These are phyloP conservation scores for Colletotrichum abscissum DNA, from an alignment of 2,329 filamentous ascomycete species.

Conservation along the genomic window DNA sequence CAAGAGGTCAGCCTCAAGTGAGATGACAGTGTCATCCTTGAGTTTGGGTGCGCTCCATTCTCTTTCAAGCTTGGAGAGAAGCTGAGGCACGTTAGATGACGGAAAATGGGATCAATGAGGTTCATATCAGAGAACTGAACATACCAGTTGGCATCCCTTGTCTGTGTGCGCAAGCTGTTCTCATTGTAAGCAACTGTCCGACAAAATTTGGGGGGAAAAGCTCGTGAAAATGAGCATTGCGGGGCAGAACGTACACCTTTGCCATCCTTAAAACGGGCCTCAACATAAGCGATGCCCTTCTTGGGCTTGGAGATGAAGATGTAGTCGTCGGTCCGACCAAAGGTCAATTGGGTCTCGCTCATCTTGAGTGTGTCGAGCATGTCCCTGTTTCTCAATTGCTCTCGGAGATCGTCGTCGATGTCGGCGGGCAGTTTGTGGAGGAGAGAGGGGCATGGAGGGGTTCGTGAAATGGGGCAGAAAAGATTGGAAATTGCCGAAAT, in stretches of 20 bases:
- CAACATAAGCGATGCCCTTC: conserved; percentile 31
- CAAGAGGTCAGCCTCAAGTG: conserved; percentile 22
- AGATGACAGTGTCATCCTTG: conserved; percentile 20
- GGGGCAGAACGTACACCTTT: neutral
- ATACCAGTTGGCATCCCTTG: conserved; percentile 24
- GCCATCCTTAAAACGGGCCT: conserved; percentile 24
- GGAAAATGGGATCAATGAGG: neutral
- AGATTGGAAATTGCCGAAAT: conserved; percentile 16
- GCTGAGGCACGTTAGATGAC: neutral
- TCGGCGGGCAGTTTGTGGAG: neutral
- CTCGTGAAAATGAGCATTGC: neutral
- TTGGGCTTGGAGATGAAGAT: conserved; percentile 21
- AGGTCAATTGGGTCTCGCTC: conserved; percentile 8
- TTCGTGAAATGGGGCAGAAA: neutral
- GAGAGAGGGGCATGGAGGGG: neutral
- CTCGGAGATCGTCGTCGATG: neutral
- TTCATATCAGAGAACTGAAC: neutral
- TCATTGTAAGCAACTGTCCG: neutral
- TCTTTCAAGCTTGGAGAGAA: conserved; percentile 18
- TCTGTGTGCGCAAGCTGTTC: conserved; percentile 19
- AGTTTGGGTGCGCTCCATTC: conserved; percentile 25
- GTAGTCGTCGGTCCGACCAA: conserved; percentile 23
- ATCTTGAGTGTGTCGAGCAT: neutral
- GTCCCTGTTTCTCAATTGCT: neutral
- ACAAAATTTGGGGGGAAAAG: neutral